Evolutionary conservation across 306 rosid genomes (phyloP), one percentile per base, ranked within the genome.

Genomic region (Rubus idaeus): DNA sequence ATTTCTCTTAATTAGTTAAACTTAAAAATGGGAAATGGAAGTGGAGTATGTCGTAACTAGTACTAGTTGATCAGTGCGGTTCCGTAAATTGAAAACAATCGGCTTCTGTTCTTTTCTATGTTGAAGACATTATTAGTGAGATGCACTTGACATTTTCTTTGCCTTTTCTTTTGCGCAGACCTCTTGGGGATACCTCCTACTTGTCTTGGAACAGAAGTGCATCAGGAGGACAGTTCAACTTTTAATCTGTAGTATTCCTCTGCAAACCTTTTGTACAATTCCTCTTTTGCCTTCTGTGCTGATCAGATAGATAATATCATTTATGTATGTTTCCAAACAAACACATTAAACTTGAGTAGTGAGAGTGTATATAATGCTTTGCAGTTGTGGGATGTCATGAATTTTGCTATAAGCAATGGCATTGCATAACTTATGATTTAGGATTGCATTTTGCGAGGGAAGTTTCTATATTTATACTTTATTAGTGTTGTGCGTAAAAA

Each of bases 101-200:
- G 30, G 23, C 30, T 30, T 14, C 8, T 23, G 41, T 18, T 37
- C 23, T 9, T 41, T 12, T 42, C 37, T 4, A 20, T 73, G 52
- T 20, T 8, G 4, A 42, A 73, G 40, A 46, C 58, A 71, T 40
- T 71, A 60, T 60, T 8, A 18, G 37, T 71, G 55, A 56, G 53
- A 8, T 42, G 68, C 1, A 1, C 17, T 42, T 42, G 21, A 45
- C 37, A 44, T 8, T 70, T 26, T 6, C 10, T 49, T 45, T 37
- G 26, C 56, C 2, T 70, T 4, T 60, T 60, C 41, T 83, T 78
- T 71, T 20, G 45, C 84, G 94, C 96, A 94, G 98, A 88, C 91
- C 97, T 53, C 94, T 91, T 73, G 97, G 94, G 46, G 98, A 94
- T 83, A 93, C 96, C 64, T 83, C 96, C 40, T 94, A 86, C 87